phyloP scores from a whole-genome alignment of 2,329 filamentous ascomycete genomes.

The Fusarium torreyae region DNA sequence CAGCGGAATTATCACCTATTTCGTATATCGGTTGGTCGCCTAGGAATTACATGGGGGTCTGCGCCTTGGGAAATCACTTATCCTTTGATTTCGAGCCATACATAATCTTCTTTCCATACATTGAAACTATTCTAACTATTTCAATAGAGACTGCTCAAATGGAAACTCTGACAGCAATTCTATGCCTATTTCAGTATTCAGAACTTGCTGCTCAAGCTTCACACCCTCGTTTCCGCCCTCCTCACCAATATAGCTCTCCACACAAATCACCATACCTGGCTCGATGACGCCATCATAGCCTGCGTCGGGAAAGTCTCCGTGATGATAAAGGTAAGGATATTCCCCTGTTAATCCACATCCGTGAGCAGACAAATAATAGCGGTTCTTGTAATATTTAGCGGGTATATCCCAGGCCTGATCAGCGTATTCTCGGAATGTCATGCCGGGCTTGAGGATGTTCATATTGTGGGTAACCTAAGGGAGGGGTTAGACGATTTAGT shows the following conservation, averaged over 20 bases:
- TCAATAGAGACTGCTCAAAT: slow-evolving; percentile 1
- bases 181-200: slow-evolving; percentile 9
- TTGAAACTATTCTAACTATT: background rate
- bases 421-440: slow-evolving; percentile 17
- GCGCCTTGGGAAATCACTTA: too few species aligned
- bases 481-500: background rate
- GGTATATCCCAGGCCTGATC: slow-evolving; percentile 14
- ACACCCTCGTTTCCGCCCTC: slow-evolving; percentile 15
- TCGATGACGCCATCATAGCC: slow-evolving; percentile 18
- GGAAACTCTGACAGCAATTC: slow-evolving; percentile 6
- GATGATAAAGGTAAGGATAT: slow-evolving; percentile 10
- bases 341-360: slow-evolving; percentile 18
- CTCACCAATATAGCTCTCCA: slow-evolving; percentile 13
- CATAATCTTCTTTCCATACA: too few species aligned
- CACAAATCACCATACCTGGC: slow-evolving; percentile 12
- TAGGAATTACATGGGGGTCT: too few species aligned
- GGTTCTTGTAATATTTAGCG: slow-evolving; percentile 2
- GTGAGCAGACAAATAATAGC: slow-evolving; percentile 18
- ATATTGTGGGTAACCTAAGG: slow-evolving; percentile 11
- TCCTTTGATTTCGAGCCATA: too few species aligned
- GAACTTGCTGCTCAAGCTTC: slow-evolving; percentile 24
- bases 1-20: too few species aligned
- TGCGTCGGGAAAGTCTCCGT: slow-evolving; percentile 8
- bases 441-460: slow-evolving; percentile 14
- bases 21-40: too few species aligned